Evolutionary conservation across 2,329 filamentous ascomycete species (phyloP).

Genomic region (Lasiodiplodia theobromae): DNA sequence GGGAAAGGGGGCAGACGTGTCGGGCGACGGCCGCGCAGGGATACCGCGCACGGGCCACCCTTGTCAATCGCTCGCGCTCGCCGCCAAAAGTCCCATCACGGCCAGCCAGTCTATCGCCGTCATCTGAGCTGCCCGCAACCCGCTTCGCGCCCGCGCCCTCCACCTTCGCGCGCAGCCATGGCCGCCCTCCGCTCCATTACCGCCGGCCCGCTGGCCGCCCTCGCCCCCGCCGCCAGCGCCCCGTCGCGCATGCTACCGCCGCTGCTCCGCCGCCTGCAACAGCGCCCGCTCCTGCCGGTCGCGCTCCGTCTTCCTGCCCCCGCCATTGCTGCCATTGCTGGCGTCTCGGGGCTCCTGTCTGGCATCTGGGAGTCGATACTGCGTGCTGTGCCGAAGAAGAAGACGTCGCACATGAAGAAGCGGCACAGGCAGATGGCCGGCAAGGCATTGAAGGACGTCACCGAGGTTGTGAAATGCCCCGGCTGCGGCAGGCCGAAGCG

Average conservation of each 20-base stretch:
- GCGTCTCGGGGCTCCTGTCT: slow-evolving; percentile 64
- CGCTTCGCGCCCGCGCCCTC: not conserved
- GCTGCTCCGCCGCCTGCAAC: slow-evolving; percentile 52
- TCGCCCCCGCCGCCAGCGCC: slow-evolving; percentile 40
- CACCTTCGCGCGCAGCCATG: slow-evolving; percentile 19
- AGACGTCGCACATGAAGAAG: slow-evolving; percentile 96
- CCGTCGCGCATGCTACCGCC: slow-evolving; percentile 40
- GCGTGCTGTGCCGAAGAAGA: slow-evolving; percentile 96
- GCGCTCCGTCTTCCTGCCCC: slow-evolving; percentile 62
- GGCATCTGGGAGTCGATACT: slow-evolving; percentile 94
- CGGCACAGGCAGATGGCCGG: slow-evolving; percentile 92
- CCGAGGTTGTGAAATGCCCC: slow-evolving; percentile 84
- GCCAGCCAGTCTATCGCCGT: slow-evolving; percentile 52
- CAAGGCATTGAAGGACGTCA: slow-evolving; percentile 92
- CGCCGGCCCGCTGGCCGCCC: slow-evolving; percentile 14
- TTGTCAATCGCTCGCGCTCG: not conserved
- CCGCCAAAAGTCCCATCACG: slow-evolving; percentile 52
- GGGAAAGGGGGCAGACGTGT: slow-evolving; percentile 29
- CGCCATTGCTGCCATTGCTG: slow-evolving; percentile 56
- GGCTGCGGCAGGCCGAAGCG: slow-evolving; percentile 88
- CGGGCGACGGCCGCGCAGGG: slow-evolving; percentile 27
- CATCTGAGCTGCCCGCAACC: slow-evolving; percentile 49
- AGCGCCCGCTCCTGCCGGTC: slow-evolving; percentile 63
- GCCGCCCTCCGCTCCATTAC: slow-evolving; percentile 12
- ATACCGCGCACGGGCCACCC: slow-evolving; percentile 19